phyloP scores from a whole-genome alignment of 2,329 filamentous ascomycete species.

The Fusarium metavorans region DNA sequence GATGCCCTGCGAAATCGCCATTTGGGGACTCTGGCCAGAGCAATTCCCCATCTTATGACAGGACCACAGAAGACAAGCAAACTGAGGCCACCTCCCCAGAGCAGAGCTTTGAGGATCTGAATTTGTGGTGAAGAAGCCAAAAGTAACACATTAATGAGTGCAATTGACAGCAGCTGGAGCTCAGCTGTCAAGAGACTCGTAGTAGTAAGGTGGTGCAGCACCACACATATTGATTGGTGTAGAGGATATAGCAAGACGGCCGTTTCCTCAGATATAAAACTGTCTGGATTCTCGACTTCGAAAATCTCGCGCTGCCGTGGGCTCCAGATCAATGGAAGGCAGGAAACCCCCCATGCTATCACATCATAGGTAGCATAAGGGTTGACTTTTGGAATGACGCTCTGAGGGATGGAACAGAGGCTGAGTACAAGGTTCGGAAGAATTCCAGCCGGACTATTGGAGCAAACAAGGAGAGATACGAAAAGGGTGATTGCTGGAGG shows the following conservation, averaged over 20 bases:
- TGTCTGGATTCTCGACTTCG: slow-evolving; percentile 50
- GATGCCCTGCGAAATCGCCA: slow-evolving; percentile 82
- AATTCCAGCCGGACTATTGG: slow-evolving; percentile 70
- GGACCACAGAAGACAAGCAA: slow-evolving; percentile 79
- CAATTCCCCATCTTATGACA: slow-evolving; percentile 85
- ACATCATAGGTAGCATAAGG: slow-evolving; percentile 69
- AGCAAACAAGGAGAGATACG: slow-evolving; percentile 79
- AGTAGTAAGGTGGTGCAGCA: slow-evolving; percentile 84
- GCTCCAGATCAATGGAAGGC: slow-evolving; percentile 69
- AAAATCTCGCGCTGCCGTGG: slow-evolving; percentile 26
- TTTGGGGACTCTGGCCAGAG: slow-evolving; percentile 86
- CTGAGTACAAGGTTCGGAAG: slow-evolving; percentile 86
- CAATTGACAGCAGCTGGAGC: slow-evolving; percentile 85
- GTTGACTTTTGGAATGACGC: slow-evolving; percentile 75
- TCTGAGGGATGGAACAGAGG: slow-evolving; percentile 79
- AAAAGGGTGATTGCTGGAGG: slow-evolving; percentile 81
- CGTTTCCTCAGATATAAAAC: slow-evolving; percentile 64
- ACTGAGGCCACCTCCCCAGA: slow-evolving; percentile 86
- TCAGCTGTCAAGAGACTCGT: slow-evolving; percentile 90
- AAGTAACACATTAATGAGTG: slow-evolving; percentile 83
- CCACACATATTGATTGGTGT: slow-evolving; percentile 80
- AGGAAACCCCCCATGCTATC: slow-evolving; percentile 83
- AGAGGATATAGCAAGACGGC: slow-evolving; percentile 81
- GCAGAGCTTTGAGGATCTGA: slow-evolving; percentile 83
- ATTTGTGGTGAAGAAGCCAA: slow-evolving; percentile 85